Base-by-base conservation (phyloP, 148 eudicot species). In the Rhododendron simsii region DNA sequence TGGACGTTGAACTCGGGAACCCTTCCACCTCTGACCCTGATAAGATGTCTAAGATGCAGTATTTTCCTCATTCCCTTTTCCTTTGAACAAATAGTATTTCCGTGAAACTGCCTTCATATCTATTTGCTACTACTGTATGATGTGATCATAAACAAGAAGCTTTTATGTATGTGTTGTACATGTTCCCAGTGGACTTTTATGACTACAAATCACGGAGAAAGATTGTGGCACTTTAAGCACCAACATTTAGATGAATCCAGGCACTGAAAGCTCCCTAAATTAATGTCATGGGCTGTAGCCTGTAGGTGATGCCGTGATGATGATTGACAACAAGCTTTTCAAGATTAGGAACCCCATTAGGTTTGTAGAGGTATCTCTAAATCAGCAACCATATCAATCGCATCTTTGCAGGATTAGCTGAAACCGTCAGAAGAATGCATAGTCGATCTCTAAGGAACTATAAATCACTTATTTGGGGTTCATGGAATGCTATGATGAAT, bases 21-120 rank as follows among this genome's bases (percentile, higher is more conserved):
- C 89, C 91, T 37, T 69, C 96, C 14, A 89, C 48, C 57, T 91
- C 92, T 3, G 98, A 97, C 86, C 96, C 98, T 85, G 92, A 94
- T 81, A 97, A 95, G 89, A 90, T 90, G 94, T 94, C 99, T 73
- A 93, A 91, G 89, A 97, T 95, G 99, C 98, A 95, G 98, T 95
- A 86, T 88, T 95, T 91, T 59, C 57, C 59, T 73, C 76, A 23
- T 65, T 6, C 33, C 39, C 69, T 11, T 61, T 59, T 5, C 50
- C 37, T 16, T 47, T 5, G 1, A 0, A 8, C 30, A 78, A n/a
- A 26, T 35, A 37, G 44, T n/a, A n/a, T 33, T 30, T 71, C 76
- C 76, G 2, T 28, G 3, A n/a, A 71, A 71, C 76, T 71, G 15
- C 37, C 7, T 71, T 30, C 76, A 14, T 71, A 71, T 30, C 18